Base-by-base conservation (phyloP, 2,329 filamentous ascomycete species). In the Aureobasidium pullulans region DNA sequence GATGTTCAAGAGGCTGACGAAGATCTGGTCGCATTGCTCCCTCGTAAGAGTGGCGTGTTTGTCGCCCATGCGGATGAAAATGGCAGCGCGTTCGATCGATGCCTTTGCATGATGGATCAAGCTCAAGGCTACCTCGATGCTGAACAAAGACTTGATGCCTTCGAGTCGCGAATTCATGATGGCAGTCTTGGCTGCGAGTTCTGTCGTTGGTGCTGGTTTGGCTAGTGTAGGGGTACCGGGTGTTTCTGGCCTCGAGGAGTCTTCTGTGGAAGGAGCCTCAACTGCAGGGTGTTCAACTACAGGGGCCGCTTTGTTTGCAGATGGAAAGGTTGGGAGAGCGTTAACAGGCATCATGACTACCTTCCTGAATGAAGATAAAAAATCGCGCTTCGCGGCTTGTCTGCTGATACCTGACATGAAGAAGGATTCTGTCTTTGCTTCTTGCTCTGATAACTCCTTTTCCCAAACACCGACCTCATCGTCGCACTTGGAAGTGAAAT, bases 281-380 rank as follows among this genome's bases (percentile, higher is more conserved):
- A 68, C 58, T 6, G 64, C 62, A 15, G 66, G 59, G 11, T 23
- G 23, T 23, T 23, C 23, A 2, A 68, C 58, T 7, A 63, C 62
- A 15, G 66, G 59, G 10, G 63, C 48, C 23, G 70, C 62, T 23
- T 73, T 67, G 62, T 73, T 78, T 44, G 70, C 70, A 16, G 72
- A 89, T 58, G 80, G 80, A n/a, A 77, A 83, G 48, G 82, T 86
- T 1, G 90, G 89, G 4, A 97, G 78, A 8, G 91, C 93, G 56
- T 90, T 96, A 50, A 99, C 93, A 2, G 94, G 94, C 86, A 96
- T 95, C 92, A 99, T 96, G 64, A 99, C 89, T 8, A 99, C 94
- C 73, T 97, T 97, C 70, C 91, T 96, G 79, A 99, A 99, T 0
- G 92, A 96, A 47, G 87, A 94, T 62, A 99, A 71, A 67, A 99